Base-by-base conservation (phyloP, 2,329 filamentous ascomycete species). In the Cladobotryum protrusum region DNA sequence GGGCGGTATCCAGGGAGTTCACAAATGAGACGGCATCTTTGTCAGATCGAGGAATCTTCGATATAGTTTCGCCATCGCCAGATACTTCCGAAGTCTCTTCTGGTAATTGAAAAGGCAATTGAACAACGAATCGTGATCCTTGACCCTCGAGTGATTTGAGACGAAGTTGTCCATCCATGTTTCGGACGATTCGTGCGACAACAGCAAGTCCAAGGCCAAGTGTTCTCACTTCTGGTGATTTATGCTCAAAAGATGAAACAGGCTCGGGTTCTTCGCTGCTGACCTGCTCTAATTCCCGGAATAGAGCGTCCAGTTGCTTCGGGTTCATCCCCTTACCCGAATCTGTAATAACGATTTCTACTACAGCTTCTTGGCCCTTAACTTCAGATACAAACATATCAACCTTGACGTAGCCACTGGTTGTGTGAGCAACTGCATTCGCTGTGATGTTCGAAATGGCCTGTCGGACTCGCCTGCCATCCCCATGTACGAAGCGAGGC, bases 91-190 rank as follows among this genome's bases (percentile, higher is more conserved):
- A 56, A 3, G 59, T 54, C 41, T 74, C 69, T 1, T 73, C 68
- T 0, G 68, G 83, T 1, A 91, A 63, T 7, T 82, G 75, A 56
- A 96, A 93, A 0, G 86, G 85, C 29, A 96, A 71, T 55, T 88
- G 81, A 19, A 96, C 81, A 17, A 89, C 82, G 56, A 96, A 95
- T 47, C 87, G 78, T 15, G 89, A 91, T 1, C 91, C 90, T 58
- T 85, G 87, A 2, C 86, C 86, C 62, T 86, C 79, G 59, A 93
- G 88, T 0, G 89, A 95, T 60, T 90, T 92, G 1, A 96, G 70
- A 2, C 89, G 82, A 29, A 96, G 67, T 60, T 95, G 90, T 0
- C 90, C 91, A 52, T 92, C 85, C 87, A 95, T 93, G 61, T 90
- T 95, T n/a, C 84, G 81, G 32, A 96, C 77, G 34, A 89, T 88